A percentile compares a stretch with the other conserved stretches of the same genome.
phyloP scores from a whole-genome alignment of 179 eudicot species.

The Pouteria campechiana region DNA sequence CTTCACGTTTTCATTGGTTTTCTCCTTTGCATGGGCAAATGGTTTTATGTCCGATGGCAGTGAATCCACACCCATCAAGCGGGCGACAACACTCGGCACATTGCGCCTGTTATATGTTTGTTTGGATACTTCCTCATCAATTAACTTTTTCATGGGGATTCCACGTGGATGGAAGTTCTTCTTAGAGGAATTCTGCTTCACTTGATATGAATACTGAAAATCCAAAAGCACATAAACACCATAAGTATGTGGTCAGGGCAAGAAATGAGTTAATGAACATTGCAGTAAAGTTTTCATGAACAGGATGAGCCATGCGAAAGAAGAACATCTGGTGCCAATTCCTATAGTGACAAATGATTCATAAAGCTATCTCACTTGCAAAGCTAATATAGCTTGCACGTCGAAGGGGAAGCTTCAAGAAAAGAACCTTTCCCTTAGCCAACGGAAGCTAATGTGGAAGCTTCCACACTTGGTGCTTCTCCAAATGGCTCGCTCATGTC shows the following conservation, averaged over 20 bases:
- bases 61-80: constrained; percentile 87
- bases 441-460: too few relatives aligned
- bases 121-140: constrained; percentile 48
- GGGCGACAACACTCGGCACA: constrained; percentile 79
- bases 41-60: constrained; percentile 37
- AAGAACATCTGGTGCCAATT: too few relatives aligned
- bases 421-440: too few relatives aligned
- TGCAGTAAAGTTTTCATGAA: not conserved
- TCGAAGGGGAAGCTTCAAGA: too few relatives aligned
- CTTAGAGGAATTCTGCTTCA: constrained; percentile 32
- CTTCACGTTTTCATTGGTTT: constrained; percentile 19
- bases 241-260: not conserved
- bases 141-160: constrained; percentile 74
- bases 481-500: too few relatives aligned
- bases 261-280: not conserved
- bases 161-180: constrained; percentile 27
- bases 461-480: too few relatives aligned
- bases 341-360: too few relatives aligned
- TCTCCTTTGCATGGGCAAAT: constrained; percentile 18
- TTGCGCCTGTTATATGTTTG: constrained; percentile 32
- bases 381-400: too few relatives aligned
- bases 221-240: not conserved
- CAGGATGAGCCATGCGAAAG: not conserved
- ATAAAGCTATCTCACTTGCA: too few relatives aligned
- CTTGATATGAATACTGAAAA: constrained; percentile 22